phyloP scores from a whole-genome alignment of 345 rosid species.

The Brassica cretica region DNA sequence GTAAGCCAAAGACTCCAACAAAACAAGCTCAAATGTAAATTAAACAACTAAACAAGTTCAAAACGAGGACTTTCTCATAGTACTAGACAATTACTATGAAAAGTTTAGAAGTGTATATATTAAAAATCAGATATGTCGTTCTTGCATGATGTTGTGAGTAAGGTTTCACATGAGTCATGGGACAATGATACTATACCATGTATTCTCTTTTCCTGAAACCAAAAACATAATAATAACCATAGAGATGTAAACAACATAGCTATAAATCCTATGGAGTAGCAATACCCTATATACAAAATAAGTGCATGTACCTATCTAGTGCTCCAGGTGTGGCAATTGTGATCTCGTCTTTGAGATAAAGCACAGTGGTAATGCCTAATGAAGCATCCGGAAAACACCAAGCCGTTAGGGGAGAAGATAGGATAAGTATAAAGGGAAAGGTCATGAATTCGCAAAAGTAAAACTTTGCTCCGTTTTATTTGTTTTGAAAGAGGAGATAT shows the following conservation, averaged over 20 bases:
- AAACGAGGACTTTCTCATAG: background rate
- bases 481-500: slow-evolving; percentile 60
- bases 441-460: background rate
- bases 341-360: slow-evolving; percentile 77
- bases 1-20: background rate
- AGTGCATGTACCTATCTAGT: slow-evolving; percentile 61
- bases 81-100: background rate
- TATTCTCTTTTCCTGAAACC: background rate
- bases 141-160: background rate
- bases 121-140: background rate
- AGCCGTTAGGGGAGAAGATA: slow-evolving; percentile 24
- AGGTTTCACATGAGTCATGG: background rate
- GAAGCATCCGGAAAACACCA: slow-evolving; percentile 62
- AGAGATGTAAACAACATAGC: background rate
- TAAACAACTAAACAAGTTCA: background rate
- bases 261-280: background rate
- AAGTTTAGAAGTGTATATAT: background rate
- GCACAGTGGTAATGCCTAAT: slow-evolving; percentile 84
- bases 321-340: slow-evolving; percentile 90
- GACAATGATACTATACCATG: background rate
- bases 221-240: background rate
- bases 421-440: background rate
- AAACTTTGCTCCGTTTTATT: slow-evolving; percentile 63
- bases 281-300: background rate
- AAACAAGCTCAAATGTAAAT: background rate